A percentile compares a stretch with the other conserved stretches of the same genome.
Evolutionary conservation across 306 rosid species (phyloP).

Genomic region (Astragalus glycyphyllos): DNA sequence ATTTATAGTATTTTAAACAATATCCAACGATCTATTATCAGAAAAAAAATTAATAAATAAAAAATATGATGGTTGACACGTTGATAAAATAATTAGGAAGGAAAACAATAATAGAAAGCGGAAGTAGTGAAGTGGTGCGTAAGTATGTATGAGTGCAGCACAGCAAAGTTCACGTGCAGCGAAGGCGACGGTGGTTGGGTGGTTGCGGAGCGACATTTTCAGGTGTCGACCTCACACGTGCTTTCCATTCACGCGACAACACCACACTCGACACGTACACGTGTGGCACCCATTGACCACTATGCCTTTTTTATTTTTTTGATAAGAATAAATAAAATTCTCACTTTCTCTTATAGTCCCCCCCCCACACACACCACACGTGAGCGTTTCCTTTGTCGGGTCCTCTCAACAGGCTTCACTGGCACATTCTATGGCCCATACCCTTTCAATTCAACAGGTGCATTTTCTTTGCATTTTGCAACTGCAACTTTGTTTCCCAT

Average conservation of each 20-base stretch:
- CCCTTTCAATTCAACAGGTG: conserved; percentile 37
- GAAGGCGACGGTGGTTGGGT: conserved; percentile 60
- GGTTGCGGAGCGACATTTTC: conserved; percentile 46
- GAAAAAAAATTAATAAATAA: no score
- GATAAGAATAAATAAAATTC: not conserved
- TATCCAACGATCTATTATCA: no score
- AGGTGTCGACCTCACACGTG: conserved; percentile 62
- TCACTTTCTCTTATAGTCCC: conserved; percentile 18
- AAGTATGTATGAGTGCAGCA: conserved; percentile 37
- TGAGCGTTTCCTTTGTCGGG: conserved; percentile 62
- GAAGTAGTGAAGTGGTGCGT: conserved; percentile 35
- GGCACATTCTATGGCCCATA: conserved; percentile 51
- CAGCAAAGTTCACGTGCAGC: conserved; percentile 56
- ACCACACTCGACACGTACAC: conserved; percentile 48
- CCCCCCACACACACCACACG: conserved; percentile 65
- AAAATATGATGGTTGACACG: not conserved
- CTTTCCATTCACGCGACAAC: conserved; percentile 31
- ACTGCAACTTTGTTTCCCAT: conserved; percentile 32
- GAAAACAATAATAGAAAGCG: not conserved
- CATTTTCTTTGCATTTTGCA: conserved; percentile 22
- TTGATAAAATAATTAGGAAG: not conserved
- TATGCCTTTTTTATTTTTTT: not conserved
- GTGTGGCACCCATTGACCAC: conserved; percentile 55
- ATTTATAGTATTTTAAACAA: no score
- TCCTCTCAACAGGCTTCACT: conserved; percentile 34